Evolutionary conservation across 495 filamentous ascomycete species (phyloP).

Genomic region (Penicillium paxilli): DNA sequence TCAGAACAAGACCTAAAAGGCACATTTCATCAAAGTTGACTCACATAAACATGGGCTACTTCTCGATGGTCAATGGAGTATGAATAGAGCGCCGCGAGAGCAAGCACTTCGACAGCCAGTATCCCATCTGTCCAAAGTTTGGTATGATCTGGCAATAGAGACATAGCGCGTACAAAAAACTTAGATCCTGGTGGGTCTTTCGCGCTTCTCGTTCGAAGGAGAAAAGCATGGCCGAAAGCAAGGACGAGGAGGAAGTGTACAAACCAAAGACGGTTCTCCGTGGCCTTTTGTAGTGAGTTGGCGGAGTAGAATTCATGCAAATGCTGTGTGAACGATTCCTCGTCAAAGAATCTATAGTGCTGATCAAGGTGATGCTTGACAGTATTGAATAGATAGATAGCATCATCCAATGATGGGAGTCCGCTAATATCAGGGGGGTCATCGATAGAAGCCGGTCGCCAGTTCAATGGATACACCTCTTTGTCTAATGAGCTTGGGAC

Average conservation of each 20-base stretch:
- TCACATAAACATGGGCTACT: background rate
- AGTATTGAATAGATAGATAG: conserved; percentile 35
- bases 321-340: conserved; percentile 26
- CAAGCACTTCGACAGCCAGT: conserved; percentile 33
- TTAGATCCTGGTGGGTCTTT: conserved; percentile 31
- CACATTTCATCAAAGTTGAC: background rate
- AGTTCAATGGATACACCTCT: conserved; percentile 33
- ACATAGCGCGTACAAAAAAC: conserved; percentile 39
- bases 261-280: conserved; percentile 32
- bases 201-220: conserved; percentile 16
- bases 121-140: conserved; percentile 28
- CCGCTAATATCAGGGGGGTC: conserved; percentile 25
- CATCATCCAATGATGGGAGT: conserved; percentile 35
- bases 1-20: too few species aligned
- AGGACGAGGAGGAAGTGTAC: conserved; percentile 40
- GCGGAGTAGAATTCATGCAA: conserved; percentile 31
- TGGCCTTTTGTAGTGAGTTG: conserved; percentile 15
- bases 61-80: conserved; percentile 37
- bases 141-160: conserved; percentile 34
- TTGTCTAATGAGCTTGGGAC: conserved; percentile 21
- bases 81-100: conserved; percentile 35
- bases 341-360: conserved; percentile 37
- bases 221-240: conserved; percentile 41
- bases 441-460: conserved; percentile 16
- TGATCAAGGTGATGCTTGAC: conserved; percentile 39